phyloP scores from a whole-genome alignment of 1,284 basidiomycete species.

The Moesziomyces sp. region DNA sequence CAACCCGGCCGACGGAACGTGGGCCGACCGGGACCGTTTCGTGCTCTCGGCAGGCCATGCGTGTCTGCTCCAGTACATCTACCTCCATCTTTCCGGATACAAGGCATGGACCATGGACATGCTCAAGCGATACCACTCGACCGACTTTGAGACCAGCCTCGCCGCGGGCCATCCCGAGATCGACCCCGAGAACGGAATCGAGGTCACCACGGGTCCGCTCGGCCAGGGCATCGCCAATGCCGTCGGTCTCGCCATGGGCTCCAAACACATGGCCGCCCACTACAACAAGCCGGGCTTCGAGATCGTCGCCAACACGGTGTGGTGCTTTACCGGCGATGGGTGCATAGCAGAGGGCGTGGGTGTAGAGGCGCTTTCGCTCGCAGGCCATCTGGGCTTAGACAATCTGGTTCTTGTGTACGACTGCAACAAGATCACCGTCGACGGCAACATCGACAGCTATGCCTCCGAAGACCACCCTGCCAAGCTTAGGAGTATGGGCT shows the following conservation, averaged over 20 bases:
- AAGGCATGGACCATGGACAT: constrained; percentile 79
- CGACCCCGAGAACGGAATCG: constrained; percentile 82
- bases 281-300: constrained; percentile 88
- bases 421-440: constrained; percentile 68
- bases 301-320: constrained; percentile 81
- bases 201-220: constrained; percentile 94
- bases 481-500: constrained; percentile 63
- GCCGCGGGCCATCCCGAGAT: constrained; percentile 83
- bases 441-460: constrained; percentile 67
- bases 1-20: constrained; percentile 86
- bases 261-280: constrained; percentile 84
- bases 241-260: constrained; percentile 91
- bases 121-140: constrained; percentile 76
- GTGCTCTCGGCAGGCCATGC: constrained; percentile 76
- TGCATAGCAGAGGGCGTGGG: constrained; percentile 70
- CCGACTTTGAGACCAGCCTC: constrained; percentile 73
- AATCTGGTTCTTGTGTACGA: constrained; percentile 68
- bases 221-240: constrained; percentile 87
- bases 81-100: constrained; percentile 84
- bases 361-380: constrained; percentile 67
- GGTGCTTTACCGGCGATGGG: constrained; percentile 69
- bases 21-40: constrained; percentile 73
- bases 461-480: constrained; percentile 68
- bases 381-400: constrained; percentile 68
- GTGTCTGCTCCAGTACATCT: constrained; percentile 75